These are phyloP conservation scores for Lantana camara DNA, from an alignment of 257 asterid species.

Conservation along the genomic window DNA sequence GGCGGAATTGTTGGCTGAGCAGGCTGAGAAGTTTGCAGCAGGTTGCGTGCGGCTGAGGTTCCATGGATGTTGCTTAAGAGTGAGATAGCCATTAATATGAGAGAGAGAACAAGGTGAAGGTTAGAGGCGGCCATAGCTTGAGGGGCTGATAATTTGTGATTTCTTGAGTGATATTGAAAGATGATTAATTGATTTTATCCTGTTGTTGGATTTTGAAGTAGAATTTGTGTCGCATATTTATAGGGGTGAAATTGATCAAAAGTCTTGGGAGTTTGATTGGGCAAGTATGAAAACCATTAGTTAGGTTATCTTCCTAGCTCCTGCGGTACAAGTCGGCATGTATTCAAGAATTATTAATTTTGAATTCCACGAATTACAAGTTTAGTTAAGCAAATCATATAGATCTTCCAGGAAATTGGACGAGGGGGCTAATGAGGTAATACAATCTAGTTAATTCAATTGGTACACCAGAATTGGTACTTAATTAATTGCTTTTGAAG, in stretches of 20 bases:
- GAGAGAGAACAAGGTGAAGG: slow-evolving; percentile 16
- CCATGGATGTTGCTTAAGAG: slow-evolving; percentile 18
- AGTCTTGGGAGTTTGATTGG: slow-evolving; percentile 8
- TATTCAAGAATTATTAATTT: too few relatives aligned
- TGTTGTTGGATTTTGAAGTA: neutral
- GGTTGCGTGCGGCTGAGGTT: slow-evolving; percentile 22
- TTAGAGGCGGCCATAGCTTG: slow-evolving; percentile 37
- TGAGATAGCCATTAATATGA: slow-evolving; percentile 12
- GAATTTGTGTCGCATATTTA: slow-evolving; percentile 21
- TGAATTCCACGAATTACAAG: neutral
- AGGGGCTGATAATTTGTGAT: slow-evolving; percentile 1
- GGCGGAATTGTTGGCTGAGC: slow-evolving; percentile 19
- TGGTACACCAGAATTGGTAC: too few relatives aligned
- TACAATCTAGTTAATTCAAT: too few relatives aligned
- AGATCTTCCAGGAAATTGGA: too few relatives aligned
- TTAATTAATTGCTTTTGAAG: too few relatives aligned
- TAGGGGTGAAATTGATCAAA: slow-evolving; percentile 3
- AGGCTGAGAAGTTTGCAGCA: slow-evolving; percentile 31
- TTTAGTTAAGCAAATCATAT: too few relatives aligned
- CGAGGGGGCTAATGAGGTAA: too few relatives aligned
- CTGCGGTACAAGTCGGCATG: neutral
- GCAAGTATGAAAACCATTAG: neutral
- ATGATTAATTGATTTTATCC: neutral
- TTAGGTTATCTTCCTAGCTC: slow-evolving; percentile 24
- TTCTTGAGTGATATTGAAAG: neutral